Evolutionary conservation across 2,329 filamentous ascomycete species (phyloP).

Genomic region (Aureobasidium vineae): DNA sequence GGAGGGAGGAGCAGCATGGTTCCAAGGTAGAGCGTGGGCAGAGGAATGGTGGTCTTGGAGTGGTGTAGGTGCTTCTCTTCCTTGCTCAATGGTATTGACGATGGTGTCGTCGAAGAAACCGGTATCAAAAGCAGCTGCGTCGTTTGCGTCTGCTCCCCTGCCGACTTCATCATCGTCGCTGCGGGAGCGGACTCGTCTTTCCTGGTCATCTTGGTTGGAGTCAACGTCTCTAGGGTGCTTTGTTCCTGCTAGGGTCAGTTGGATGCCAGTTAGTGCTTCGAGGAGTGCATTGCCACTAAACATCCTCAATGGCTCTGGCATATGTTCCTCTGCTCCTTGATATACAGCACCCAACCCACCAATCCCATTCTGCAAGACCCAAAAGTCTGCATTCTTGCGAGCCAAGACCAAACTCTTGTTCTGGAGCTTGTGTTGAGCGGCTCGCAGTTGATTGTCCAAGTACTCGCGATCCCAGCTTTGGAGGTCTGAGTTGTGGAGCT

Average conservation of each 20-base stretch:
- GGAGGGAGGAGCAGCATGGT: constrained; percentile 52
- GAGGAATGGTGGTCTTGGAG: constrained; percentile 64
- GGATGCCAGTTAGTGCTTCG: constrained; percentile 43
- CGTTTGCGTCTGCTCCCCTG: neutral
- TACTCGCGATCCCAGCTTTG: constrained; percentile 51
- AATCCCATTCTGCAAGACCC: constrained; percentile 58
- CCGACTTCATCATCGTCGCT: constrained; percentile 34
- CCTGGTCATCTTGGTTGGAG: constrained; percentile 32
- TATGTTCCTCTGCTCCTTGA: constrained; percentile 38
- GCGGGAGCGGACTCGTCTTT: constrained; percentile 36
- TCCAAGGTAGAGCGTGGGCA: constrained; percentile 64
- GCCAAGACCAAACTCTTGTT: constrained; percentile 48
- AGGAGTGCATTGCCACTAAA: constrained; percentile 60
- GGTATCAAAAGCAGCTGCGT: constrained; percentile 24
- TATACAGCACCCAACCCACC: constrained; percentile 53
- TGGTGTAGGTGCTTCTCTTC: constrained; percentile 63
- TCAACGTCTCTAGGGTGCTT: constrained; percentile 34
- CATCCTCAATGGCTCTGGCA: constrained; percentile 53
- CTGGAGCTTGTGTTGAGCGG: constrained; percentile 18
- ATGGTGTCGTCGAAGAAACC: neutral
- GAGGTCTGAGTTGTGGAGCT: constrained; percentile 58
- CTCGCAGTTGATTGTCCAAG: neutral
- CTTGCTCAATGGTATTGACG: constrained; percentile 58
- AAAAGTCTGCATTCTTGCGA: constrained; percentile 63
- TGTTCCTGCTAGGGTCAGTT: constrained; percentile 25